phyloP scores from a whole-genome alignment of 148 eudicot species.

The Euryodendron excelsum region DNA sequence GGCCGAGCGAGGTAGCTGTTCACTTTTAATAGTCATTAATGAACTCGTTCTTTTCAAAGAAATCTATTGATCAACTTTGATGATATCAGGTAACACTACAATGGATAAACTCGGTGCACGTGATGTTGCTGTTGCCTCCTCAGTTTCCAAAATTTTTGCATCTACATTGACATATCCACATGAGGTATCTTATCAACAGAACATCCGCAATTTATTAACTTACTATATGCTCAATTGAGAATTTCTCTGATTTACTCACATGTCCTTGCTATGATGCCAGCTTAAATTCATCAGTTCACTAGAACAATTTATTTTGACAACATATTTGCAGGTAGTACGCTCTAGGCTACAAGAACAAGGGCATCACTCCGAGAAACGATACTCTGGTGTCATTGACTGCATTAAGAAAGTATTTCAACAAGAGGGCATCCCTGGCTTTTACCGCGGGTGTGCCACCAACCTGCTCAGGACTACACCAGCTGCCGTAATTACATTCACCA shows the following conservation, averaged over 20 bases:
- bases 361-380: conserved; percentile 77
- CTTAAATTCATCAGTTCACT: not conserved
- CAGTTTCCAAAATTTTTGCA: conserved; percentile 94
- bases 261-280: not conserved
- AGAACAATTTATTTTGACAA: not conserved
- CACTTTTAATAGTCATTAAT: conserved; percentile 5
- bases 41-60: not conserved
- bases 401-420: conserved; percentile 62
- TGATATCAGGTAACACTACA: conserved; percentile 59
- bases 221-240: not conserved
- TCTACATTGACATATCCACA: conserved; percentile 97
- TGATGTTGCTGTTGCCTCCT: conserved; percentile 91
- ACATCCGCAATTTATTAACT: not conserved
- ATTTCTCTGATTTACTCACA: not conserved
- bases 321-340: conserved; percentile 69
- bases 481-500: conserved; percentile 93
- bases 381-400: conserved; percentile 76
- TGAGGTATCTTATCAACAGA: conserved; percentile 60
- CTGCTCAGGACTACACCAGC: conserved; percentile 92
- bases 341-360: conserved; percentile 98
- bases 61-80: conserved; percentile 7
- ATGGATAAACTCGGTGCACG: conserved; percentile 60
- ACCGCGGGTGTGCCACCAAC: conserved; percentile 94
- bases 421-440: conserved; percentile 88
- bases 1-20: conserved; percentile 60